Percentiles rank a stretch among this genome's conserved stretches.
These are phyloP conservation scores for Candida ulmi DNA, from an alignment of 805 yeast species.

Conservation along the genomic window DNA sequence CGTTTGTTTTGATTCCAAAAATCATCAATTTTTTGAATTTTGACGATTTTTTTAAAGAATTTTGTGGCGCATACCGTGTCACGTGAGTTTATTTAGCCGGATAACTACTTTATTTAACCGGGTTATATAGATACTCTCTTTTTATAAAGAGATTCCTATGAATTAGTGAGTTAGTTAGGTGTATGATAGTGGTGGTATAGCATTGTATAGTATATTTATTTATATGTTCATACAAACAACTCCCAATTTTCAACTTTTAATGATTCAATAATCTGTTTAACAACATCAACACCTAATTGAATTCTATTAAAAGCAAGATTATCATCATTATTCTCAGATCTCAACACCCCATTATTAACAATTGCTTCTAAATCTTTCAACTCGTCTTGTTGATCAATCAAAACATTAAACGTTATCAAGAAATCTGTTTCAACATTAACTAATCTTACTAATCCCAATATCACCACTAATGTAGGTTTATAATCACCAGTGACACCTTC, in stretches of 20 bases:
- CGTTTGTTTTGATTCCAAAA: too few relatives aligned
- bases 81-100: neutral
- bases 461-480: conserved; percentile 38
- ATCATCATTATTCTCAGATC: conserved; percentile 6
- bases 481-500: conserved; percentile 18
- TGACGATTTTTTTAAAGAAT: too few relatives aligned
- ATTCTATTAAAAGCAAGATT: conserved; percentile 24
- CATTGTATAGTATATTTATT: too few relatives aligned
- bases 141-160: too few relatives aligned
- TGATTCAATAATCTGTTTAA: conserved; percentile 20
- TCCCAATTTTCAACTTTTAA: conserved; percentile 41
- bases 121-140: neutral
- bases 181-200: too few relatives aligned
- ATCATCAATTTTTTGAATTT: too few relatives aligned
- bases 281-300: conserved; percentile 19
- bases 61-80: neutral
- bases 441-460: conserved; percentile 54
- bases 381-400: conserved; percentile 31
- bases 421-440: conserved; percentile 52
- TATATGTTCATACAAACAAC: conserved; percentile 34
- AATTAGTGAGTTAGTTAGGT: too few relatives aligned
- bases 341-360: conserved; percentile 3
- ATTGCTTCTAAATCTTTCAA: conserved; percentile 19
- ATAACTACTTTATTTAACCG: neutral
- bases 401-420: conserved; percentile 54